A percentile compares a stretch with the other conserved stretches of the same genome.
phyloP scores from a whole-genome alignment of 139 green algal genomes.

The Nannochloris sp. region DNA sequence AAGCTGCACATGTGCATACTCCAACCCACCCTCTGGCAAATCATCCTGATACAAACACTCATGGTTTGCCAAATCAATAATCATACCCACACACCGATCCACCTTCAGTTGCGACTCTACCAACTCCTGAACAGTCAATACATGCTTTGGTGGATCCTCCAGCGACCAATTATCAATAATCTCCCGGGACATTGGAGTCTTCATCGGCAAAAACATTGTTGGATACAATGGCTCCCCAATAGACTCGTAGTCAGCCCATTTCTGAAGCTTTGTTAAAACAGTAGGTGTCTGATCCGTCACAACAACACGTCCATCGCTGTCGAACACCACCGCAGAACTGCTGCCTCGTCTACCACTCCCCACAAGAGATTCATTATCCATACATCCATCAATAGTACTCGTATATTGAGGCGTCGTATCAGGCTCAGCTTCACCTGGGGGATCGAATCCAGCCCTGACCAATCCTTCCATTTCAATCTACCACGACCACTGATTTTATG shows the following conservation, averaged over 20 bases:
- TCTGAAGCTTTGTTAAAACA: conserved; percentile 62
- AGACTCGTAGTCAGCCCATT: conserved; percentile 57
- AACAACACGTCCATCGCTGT: too few relatives aligned
- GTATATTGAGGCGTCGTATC: neutral
- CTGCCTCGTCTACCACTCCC: neutral
- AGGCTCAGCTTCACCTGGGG: conserved; percentile 19
- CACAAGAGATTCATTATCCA: neutral
- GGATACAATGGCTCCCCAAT: conserved; percentile 36
- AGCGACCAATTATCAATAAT: conserved; percentile 57
- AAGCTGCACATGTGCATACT: conserved; percentile 51
- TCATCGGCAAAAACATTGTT: conserved; percentile 52
- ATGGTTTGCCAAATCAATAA: conserved; percentile 76
- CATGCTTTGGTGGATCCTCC: conserved; percentile 39
- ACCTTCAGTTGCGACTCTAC: conserved; percentile 27
- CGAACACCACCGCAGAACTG: neutral
- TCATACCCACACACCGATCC: conserved; percentile 44
- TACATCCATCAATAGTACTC: too few relatives aligned
- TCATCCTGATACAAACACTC: conserved; percentile 73
- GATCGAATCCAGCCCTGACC: conserved; percentile 11
- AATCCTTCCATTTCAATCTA: neutral
- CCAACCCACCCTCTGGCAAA: conserved; percentile 36
- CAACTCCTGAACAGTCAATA: conserved; percentile 46
- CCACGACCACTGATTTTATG: neutral
- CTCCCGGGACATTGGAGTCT: conserved; percentile 50
- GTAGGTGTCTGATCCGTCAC: conserved; percentile 12